Base-by-base conservation (phyloP, 164 flowering plant genomes). In the Dillenia turbinata region DNA sequence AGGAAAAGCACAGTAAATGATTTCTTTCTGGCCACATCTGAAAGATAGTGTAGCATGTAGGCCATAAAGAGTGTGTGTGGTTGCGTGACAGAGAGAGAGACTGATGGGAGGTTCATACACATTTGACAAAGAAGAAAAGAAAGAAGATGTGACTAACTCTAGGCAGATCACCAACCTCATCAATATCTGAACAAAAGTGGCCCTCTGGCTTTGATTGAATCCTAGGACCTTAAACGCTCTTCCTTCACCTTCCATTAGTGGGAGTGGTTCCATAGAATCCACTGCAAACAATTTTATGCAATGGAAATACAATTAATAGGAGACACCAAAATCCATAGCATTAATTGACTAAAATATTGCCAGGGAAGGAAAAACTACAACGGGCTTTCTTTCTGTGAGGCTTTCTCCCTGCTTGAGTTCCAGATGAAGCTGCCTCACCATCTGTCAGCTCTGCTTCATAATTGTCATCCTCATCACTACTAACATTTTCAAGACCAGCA, bases 241-340 rank as follows among this genome's bases (percentile, higher is more conserved):
- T 49, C 99, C 99, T 79, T 92, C 94, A 64, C 99, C 99, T 77
- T 88, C 99, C 96, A 92, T 90, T 65, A 95, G 62, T 67, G 97
- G 97, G 70, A 71, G 77, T 44, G 86, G 79, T 60, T 87, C 97
- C 56, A 69, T 45, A 56, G 67, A 69, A 60, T 85, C 96, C 62
- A 75, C 93, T 85, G 75, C 54, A 62, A 57, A 74, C 58, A 47
- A 52, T 64, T 63, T 69, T 26, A 61, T 5, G 40, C 40, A 33
- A 33, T 33, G 40, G 40, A 5, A 33, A 33, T 5, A 33, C 7
- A 33, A 33, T 33, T 33, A 33, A 33, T 33, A 33, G 40, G 40
- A 33, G 40, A 33, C 40, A 33, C 40, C 40, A 5, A 33, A 33
- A 33, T 33, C 40, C 40, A 33, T 6, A 33, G 40, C 40, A 33